These are phyloP conservation scores for Termitomyces titanicus DNA, from an alignment of 768 basidiomycete genomes.

Conservation along the genomic window DNA sequence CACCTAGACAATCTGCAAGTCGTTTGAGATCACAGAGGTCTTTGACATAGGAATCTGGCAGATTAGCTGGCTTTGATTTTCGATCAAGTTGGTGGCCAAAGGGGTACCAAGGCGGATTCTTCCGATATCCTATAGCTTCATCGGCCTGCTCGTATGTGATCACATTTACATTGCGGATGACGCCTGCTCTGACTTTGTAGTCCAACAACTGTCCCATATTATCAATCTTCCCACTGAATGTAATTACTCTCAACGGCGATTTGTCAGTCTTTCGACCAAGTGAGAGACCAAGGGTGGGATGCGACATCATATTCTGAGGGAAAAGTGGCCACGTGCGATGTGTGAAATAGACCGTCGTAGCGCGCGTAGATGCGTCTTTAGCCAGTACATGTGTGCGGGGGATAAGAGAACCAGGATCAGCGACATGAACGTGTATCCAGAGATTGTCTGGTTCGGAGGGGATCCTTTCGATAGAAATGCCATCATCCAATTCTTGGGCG, in stretches of 20 bases:
- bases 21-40: slow-evolving; percentile 27
- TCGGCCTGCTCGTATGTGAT: slow-evolving; percentile 73
- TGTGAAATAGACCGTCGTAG: slow-evolving; percentile 58
- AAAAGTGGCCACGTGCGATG: slow-evolving; percentile 71
- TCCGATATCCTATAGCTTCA: slow-evolving; percentile 31
- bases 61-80: neutral
- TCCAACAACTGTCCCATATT: slow-evolving; percentile 63
- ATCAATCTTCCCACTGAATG: slow-evolving; percentile 76
- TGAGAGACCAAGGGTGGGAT: slow-evolving; percentile 37
- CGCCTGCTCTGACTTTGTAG: slow-evolving; percentile 62
- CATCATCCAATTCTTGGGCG: slow-evolving; percentile 93
- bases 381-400: slow-evolving; percentile 67
- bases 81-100: slow-evolving; percentile 33
- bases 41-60: slow-evolving; percentile 20
- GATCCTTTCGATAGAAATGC: slow-evolving; percentile 76
- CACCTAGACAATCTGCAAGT: slow-evolving; percentile 12
- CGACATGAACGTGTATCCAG: slow-evolving; percentile 92
- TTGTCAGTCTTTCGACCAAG: slow-evolving; percentile 30
- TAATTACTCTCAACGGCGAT: slow-evolving; percentile 56
- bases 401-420: slow-evolving; percentile 83
- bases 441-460: slow-evolving; percentile 49
- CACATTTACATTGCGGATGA: slow-evolving; percentile 64
- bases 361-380: slow-evolving; percentile 47
- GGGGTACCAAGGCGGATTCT: slow-evolving; percentile 29
- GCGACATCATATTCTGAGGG: slow-evolving; percentile 53